Evolutionary conservation across 306 rosid species (phyloP).

Genomic region (Pterocarpus santalinus): DNA sequence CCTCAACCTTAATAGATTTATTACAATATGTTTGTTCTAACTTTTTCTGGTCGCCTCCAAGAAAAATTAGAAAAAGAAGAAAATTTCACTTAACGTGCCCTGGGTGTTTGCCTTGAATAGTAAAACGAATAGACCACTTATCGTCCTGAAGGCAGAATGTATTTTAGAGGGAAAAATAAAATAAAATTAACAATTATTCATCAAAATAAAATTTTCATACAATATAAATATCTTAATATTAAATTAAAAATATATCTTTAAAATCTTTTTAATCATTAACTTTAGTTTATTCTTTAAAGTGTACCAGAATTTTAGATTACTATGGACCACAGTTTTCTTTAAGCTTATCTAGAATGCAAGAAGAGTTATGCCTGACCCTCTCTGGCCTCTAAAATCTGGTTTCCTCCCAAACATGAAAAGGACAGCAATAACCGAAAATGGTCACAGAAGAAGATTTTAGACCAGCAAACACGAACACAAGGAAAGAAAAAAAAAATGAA

Average conservation of each 20-base stretch:
- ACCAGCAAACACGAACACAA: neutral
- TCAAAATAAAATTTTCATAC: neutral
- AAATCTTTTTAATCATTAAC: no score
- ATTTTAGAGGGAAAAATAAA: no score
- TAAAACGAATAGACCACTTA: no score
- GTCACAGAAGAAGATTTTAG: neutral
- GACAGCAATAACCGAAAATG: neutral
- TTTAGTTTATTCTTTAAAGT: neutral
- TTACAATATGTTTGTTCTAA: no score
- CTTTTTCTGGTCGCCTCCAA: no score
- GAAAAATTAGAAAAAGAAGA: no score
- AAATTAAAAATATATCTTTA: neutral
- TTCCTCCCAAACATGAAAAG: conserved; percentile 24
- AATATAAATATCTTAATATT: neutral
- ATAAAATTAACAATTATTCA: neutral
- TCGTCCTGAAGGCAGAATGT: neutral
- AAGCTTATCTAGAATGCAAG: conserved; percentile 14
- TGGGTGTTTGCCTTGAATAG: no score
- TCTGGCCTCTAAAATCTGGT: conserved; percentile 15
- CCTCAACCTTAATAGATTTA: no score
- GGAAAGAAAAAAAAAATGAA: neutral
- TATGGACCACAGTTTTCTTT: conserved; percentile 25
- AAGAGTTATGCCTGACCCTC: conserved; percentile 26
- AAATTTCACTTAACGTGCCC: no score
- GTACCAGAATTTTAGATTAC: conserved; percentile 11